These are phyloP conservation scores for Musa acuminata DNA, from an alignment of 176 grass and related monocot species.

Conservation along the genomic window DNA sequence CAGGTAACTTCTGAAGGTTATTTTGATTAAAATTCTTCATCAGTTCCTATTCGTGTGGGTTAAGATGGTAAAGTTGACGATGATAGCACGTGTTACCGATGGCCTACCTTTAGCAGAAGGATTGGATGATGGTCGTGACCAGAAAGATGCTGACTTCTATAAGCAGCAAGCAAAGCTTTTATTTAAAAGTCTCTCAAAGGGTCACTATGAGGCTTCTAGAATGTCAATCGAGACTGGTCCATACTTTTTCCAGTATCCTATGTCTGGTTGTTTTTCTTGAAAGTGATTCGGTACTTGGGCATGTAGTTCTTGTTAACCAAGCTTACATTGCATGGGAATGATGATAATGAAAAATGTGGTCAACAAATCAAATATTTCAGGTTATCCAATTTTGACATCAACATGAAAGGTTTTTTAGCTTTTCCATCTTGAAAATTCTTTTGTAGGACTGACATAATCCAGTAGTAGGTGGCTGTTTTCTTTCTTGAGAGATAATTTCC, in stretches of 20 bases:
- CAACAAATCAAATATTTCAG: too few species aligned
- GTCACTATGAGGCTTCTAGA: slow-evolving; percentile 78
- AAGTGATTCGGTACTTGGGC: neutral
- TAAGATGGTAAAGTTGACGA: slow-evolving; percentile 93
- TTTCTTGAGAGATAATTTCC: neutral
- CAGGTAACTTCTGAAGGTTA: slow-evolving; percentile 1
- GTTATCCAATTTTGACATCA: neutral
- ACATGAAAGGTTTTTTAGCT: neutral
- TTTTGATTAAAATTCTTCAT: neutral
- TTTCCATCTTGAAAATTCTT: neutral
- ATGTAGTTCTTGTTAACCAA: neutral
- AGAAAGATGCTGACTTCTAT: slow-evolving; percentile 83
- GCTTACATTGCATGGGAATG: neutral
- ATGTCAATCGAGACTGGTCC: slow-evolving; percentile 97
- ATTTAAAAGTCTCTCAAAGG: slow-evolving; percentile 93
- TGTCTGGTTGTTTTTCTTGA: neutral
- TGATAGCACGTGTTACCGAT: slow-evolving; percentile 94
- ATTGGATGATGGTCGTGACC: slow-evolving; percentile 74
- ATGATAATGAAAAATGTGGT: too few species aligned
- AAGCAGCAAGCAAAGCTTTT: slow-evolving; percentile 98
- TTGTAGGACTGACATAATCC: neutral
- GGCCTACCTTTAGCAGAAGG: slow-evolving; percentile 90
- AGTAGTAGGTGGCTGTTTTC: neutral
- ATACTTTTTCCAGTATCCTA: slow-evolving; percentile 94
- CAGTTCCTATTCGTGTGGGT: neutral